Evolutionary conservation across 2,329 filamentous ascomycete genomes (phyloP).

Genomic region (Keithomyces neogunnii): DNA sequence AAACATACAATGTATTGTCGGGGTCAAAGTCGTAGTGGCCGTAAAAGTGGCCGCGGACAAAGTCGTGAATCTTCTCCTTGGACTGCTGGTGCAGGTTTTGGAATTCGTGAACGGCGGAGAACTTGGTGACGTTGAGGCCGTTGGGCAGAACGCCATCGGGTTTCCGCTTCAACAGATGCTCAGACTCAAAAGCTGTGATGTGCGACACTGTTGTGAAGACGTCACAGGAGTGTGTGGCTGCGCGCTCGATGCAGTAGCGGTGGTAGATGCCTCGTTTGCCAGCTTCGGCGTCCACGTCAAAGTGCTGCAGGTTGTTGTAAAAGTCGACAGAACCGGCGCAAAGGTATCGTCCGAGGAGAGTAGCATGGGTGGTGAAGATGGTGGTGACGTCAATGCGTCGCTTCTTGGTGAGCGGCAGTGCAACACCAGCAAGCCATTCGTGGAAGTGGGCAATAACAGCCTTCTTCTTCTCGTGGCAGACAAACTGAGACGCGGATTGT

Average conservation of each 20-base stretch:
- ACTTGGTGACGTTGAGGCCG: constrained; percentile 93
- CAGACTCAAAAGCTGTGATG: constrained; percentile 96
- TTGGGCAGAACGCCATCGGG: constrained; percentile 95
- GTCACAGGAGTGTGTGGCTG: constrained; percentile 82
- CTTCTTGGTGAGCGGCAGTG: constrained; percentile 84
- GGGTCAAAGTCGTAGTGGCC: constrained; percentile 96
- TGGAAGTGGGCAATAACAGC: constrained; percentile 98
- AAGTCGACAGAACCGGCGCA: constrained; percentile 97
- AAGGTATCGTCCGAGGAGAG: constrained; percentile 87
- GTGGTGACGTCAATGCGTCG: constrained; percentile 93
- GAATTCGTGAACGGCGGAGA: constrained; percentile 97
- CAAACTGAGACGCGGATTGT: constrained; percentile 52
- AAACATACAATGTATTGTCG: constrained; percentile 95
- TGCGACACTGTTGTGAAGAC: constrained; percentile 99
- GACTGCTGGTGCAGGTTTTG: constrained; percentile 95
- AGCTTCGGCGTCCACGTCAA: constrained; percentile 92
- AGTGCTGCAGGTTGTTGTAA: constrained; percentile 97
- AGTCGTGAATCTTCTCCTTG: constrained; percentile 97
- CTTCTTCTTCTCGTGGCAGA: constrained; percentile 82
- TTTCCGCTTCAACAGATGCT: constrained; percentile 94
- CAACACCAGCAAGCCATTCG: constrained; percentile 95
- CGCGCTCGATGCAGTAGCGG: constrained; percentile 94
- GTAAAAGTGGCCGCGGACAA: constrained; percentile 96
- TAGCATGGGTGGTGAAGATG: constrained; percentile 97
- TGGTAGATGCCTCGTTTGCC: constrained; percentile 98